These are phyloP conservation scores for Laguncularia racemosa DNA, from an alignment of 345 rosid species.

Conservation along the genomic window DNA sequence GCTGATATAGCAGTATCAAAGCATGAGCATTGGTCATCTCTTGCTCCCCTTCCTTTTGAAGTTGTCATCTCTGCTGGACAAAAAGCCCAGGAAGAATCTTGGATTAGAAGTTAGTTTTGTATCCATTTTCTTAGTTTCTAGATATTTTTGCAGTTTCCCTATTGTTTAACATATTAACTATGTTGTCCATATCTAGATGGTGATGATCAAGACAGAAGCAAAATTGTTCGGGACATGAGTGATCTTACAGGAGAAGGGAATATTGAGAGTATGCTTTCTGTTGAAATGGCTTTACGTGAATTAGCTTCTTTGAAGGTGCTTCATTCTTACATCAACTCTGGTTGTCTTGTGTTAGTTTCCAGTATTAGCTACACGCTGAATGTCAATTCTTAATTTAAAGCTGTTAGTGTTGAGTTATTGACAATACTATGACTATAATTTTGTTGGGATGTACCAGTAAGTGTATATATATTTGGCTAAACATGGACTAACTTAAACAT, in stretches of 20 bases:
- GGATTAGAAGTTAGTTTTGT: constrained; percentile 50
- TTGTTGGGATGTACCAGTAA: too few species aligned
- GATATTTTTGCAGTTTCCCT: background rate
- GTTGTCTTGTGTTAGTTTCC: constrained; percentile 7
- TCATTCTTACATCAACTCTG: background rate
- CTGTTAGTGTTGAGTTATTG: too few species aligned
- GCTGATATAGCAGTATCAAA: constrained; percentile 73
- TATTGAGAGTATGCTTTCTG: constrained; percentile 96
- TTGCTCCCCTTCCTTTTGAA: constrained; percentile 98
- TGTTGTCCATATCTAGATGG: constrained; percentile 28
- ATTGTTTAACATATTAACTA: background rate
- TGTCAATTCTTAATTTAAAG: too few species aligned
- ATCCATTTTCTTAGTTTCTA: constrained; percentile 2
- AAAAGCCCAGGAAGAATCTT: constrained; percentile 76
- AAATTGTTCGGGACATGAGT: constrained; percentile 49
- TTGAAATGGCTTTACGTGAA: constrained; percentile 96
- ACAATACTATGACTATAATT: too few species aligned
- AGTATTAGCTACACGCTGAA: background rate
- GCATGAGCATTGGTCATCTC: constrained; percentile 88
- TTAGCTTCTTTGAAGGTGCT: constrained; percentile 82
- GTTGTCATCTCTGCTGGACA: constrained; percentile 95
- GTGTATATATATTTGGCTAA: too few species aligned
- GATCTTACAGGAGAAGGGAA: constrained; percentile 94
- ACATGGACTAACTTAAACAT: too few species aligned
- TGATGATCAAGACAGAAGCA: constrained; percentile 43